phyloP scores from a whole-genome alignment of 1,139 yeast genomes.

The Pichia sp. region DNA sequence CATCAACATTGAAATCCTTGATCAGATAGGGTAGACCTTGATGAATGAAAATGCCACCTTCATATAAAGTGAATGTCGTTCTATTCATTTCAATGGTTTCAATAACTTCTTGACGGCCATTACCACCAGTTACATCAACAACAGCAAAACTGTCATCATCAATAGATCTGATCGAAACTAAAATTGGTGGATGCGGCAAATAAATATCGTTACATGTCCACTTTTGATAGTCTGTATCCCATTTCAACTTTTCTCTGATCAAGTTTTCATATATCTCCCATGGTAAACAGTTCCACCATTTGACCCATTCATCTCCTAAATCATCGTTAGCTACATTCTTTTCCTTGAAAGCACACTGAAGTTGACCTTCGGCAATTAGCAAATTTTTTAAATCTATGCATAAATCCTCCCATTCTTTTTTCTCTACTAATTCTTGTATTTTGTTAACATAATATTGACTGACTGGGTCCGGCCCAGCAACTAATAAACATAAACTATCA shows the following conservation, averaged over 20 bases:
- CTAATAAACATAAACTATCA: conserved; percentile 72
- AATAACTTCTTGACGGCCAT: conserved; percentile 62
- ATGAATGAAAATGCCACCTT: conserved; percentile 91
- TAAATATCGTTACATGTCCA: conserved; percentile 56
- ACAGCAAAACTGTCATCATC: conserved; percentile 80
- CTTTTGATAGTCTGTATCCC: conserved; percentile 31
- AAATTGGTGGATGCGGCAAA: conserved; percentile 73
- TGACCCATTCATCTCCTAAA: conserved; percentile 14
- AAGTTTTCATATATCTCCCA: conserved; percentile 32
- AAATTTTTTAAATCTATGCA: conserved; percentile 46
- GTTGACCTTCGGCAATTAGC: conserved; percentile 65
- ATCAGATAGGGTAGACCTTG: conserved; percentile 89
- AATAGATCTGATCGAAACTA: conserved; percentile 71
- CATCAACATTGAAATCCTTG: conserved; percentile 71
- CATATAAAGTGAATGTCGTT: conserved; percentile 84
- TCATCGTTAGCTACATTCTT: conserved; percentile 42
- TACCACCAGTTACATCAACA: conserved; percentile 62
- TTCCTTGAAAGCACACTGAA: conserved; percentile 94
- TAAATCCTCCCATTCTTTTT: conserved; percentile 46
- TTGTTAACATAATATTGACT: conserved; percentile 78
- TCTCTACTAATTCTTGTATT: conserved; percentile 51
- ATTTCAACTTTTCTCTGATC: conserved; percentile 33
- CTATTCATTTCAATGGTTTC: conserved; percentile 90
- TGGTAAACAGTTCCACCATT: conserved; percentile 15
- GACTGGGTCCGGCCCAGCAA: conserved; percentile 78